Conservation (phyloP, 2,329 filamentous ascomycete species). For the Diatrype stigma region DNA sequence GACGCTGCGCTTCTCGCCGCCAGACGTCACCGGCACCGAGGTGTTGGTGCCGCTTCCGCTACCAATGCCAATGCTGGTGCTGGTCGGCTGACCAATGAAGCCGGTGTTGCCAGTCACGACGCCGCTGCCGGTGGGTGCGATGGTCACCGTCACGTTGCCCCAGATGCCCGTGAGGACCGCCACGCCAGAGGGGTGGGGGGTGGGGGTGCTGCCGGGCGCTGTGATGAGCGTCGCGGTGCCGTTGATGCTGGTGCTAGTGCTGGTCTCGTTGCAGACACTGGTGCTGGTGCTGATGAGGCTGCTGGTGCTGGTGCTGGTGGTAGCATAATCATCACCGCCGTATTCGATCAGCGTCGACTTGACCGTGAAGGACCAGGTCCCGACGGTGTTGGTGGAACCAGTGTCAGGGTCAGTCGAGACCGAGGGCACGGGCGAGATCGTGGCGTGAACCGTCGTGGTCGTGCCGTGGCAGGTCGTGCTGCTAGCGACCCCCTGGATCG, state of each 20-base stretch:
- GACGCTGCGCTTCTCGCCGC: background rate
- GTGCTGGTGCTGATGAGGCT: background rate
- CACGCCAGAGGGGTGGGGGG: no score
- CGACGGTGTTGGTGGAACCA: no score
- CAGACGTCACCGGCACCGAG: background rate
- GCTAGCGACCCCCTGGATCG: background rate
- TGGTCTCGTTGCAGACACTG: background rate
- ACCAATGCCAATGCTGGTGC: background rate
- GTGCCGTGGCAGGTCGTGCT: background rate
- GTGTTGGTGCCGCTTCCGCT: background rate
- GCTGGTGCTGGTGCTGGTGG: background rate
- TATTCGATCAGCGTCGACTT: no score
- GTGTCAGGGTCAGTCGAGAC: no score
- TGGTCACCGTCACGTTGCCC: background rate
- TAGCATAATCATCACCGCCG: no score
- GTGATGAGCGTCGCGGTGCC: no score
- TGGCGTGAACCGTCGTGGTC: background rate
- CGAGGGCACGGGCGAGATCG: no score
- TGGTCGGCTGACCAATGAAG: background rate
- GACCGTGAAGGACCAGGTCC: no score
- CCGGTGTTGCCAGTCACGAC: background rate
- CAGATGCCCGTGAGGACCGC: no score
- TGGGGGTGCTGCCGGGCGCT: no score
- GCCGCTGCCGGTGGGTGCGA: conserved; percentile 1
- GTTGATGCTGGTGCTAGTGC: background rate